Base-by-base conservation (phyloP, 176 grass and related monocot genomes). In the Juncus effusus region DNA sequence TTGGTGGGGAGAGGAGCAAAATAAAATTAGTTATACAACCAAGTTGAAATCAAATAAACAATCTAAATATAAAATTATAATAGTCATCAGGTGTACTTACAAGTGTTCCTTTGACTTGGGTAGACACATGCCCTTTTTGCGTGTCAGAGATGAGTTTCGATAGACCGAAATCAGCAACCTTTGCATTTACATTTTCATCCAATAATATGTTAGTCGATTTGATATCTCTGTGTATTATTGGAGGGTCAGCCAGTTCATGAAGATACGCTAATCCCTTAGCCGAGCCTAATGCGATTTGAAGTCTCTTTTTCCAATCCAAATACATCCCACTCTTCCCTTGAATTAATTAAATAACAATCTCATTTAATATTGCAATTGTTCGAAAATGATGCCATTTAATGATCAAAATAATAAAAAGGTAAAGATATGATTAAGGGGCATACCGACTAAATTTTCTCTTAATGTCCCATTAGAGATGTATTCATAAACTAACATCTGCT, bases 401-500 rank as follows among this genome's bases (percentile, higher is more conserved):
- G 19, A 28, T 28, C 19, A 28, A 28, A 28, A 28, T 1, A 28
- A 28, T 28, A 28, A 28, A 28, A 28, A 1, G 19, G 19, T 28
- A 51, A 10, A 71, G 56, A 36, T 60, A 81, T 37, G 10, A 38
- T 28, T 0, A 70, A 38, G 63, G 37, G 74, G 16, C 63, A 44
- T 73, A 96, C 91, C 81, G 56, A 82, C 74, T 58, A 96, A 75
- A 74, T 86, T 96, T 5, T 90, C 78, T 47, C 87, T 75, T 62
- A 90, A 38, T 54, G 81, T 90, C 36, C 91, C 91, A 60, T 90
- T 96, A 13, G 84, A 52, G 63, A 96, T 61, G 52, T 80, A 96
- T 50, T 96, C 91, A 8, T 96, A 96, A 7, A 96, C 87, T 73
- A 96, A 60, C 87, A 96, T 87, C 77, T 90, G 87, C 56, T 96